These are phyloP conservation scores for Westerdykella sp. DNA, from an alignment of 2,329 filamentous ascomycete genomes.

Conservation along the genomic window DNA sequence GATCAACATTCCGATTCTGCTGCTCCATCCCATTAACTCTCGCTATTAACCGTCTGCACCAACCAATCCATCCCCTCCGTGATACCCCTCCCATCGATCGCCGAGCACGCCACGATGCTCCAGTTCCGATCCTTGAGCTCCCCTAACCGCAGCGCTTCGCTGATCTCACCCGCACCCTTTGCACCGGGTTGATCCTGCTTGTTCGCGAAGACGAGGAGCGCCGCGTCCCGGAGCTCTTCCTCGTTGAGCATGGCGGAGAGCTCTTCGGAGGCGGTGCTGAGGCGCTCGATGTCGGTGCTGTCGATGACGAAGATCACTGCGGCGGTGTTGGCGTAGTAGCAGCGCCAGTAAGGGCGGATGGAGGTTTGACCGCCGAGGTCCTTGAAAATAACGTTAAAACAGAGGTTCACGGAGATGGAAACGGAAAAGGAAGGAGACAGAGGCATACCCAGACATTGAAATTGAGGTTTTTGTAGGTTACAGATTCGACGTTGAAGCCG, in stretches of 20 bases:
- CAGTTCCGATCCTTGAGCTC: conserved; percentile 95
- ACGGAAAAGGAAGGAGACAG: neutral
- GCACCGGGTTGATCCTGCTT: conserved; percentile 98
- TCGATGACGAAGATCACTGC: conserved; percentile 99
- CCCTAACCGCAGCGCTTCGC: conserved; percentile 81
- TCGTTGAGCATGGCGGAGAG: conserved; percentile 93
- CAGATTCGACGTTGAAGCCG: conserved; percentile 98
- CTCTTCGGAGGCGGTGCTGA: conserved; percentile 89
- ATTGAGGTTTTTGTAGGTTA: conserved; percentile 96
- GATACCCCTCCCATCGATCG: conserved; percentile 89
- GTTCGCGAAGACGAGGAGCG: conserved; percentile 92
- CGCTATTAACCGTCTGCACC: conserved; percentile 44
- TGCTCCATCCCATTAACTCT: conserved; percentile 2
- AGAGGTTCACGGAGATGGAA: neutral
- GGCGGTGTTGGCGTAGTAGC: conserved; percentile 98
- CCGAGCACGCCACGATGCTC: conserved; percentile 97
- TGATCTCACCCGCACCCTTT: conserved; percentile 94
- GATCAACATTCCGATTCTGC: neutral
- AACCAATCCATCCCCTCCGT: conserved; percentile 99
- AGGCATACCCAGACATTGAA: conserved; percentile 91
- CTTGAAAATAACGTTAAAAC: conserved; percentile 23
- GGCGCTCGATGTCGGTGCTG: conserved; percentile 91
- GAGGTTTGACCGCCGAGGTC: conserved; percentile 97
- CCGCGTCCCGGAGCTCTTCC: conserved; percentile 89
- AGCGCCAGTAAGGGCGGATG: conserved; percentile 97